Base-by-base conservation (phyloP, 345 rosid species). In the Carallia brachiata region DNA sequence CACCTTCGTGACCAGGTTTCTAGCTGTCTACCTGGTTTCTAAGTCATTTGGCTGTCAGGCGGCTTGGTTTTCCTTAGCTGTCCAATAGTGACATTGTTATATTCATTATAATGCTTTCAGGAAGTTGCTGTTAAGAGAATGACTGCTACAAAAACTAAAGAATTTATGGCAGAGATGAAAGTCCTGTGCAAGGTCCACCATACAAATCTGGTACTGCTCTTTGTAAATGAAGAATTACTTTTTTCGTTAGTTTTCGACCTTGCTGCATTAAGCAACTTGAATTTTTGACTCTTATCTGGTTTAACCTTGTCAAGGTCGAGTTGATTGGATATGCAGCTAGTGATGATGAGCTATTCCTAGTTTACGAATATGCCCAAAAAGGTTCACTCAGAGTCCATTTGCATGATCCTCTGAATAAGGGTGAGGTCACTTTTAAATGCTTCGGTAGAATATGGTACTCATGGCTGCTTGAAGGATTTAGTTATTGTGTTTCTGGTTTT, bases 171-270 rank as follows among this genome's bases (percentile, higher is more conserved):
- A n/a, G 98, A 94, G 81, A 83, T 94, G 93, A 94, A 91, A 82
- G 90, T 94, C 66, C 75, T 94, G 75, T 90, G 98, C 89, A 94
- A 78, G 78, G 97, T 94, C 77, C 98, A 94, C 80, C 98, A 94
- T 81, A 75, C 95, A 62, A 95, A 91, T 85, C 89, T 95, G 95
- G 99, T 91, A 94, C 67, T 70, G 48, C 69, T 68, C 66, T 71
- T 39, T 48, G 61, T 70, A 1, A 66, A 28, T 37, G 62, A 53
- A 52, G 56, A 66, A 52, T 70, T 19, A 18, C 19, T 23, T 32
- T n/a, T 58, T 7, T 32, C 28, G 5, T 70, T 52, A 44, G 36
- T 28, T 57, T 17, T 27, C 8, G 16, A 61, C 72, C 37, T 55
- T 73, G 56, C 47, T 56, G 37, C 65, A 30, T 66, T 65, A 36